Evolutionary conservation across 352 stramenopile species (phyloP).

Genomic region (Pythium guiyangense): DNA sequence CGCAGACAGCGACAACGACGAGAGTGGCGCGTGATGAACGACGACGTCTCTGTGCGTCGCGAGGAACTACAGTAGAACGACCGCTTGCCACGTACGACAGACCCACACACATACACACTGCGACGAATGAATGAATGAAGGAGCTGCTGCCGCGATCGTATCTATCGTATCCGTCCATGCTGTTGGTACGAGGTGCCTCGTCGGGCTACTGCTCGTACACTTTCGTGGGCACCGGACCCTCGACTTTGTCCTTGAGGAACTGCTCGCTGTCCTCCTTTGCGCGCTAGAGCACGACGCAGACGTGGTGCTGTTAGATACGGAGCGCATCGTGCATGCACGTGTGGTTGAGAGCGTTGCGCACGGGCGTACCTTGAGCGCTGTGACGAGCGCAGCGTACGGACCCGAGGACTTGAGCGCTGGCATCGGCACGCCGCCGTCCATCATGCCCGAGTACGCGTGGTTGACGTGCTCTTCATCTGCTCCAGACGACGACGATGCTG

Average conservation of each 20-base stretch:
- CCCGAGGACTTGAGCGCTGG: constrained; percentile 60
- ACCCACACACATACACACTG: too few relatives aligned
- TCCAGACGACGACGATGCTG: constrained; percentile 8
- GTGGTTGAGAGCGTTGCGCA: neutral
- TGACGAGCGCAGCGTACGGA: constrained; percentile 67
- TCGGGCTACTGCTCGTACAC: constrained; percentile 49
- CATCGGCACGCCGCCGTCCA: constrained; percentile 61
- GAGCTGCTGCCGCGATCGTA: neutral
- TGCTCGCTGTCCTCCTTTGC: constrained; percentile 77
- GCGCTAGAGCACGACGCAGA: constrained; percentile 24
- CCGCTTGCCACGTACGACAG: too few relatives aligned
- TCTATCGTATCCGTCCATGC: neutral
- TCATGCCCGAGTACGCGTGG: constrained; percentile 62
- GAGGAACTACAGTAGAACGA: neutral
- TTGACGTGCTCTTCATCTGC: constrained; percentile 42
- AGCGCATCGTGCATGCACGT: neutral
- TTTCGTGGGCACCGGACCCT: constrained; percentile 66
- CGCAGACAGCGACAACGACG: constrained; percentile 23
- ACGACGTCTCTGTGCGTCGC: neutral
- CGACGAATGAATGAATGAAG: neutral
- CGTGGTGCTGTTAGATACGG: neutral
- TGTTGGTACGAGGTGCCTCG: neutral
- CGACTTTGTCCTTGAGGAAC: constrained; percentile 79
- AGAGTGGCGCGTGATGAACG: neutral
- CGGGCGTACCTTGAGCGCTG: constrained; percentile 59